Evolutionary conservation across 169 alveolate genomes (phyloP), one percentile per base, ranked within the genome.

Genomic region (Plasmodium billcollinsi): DNA sequence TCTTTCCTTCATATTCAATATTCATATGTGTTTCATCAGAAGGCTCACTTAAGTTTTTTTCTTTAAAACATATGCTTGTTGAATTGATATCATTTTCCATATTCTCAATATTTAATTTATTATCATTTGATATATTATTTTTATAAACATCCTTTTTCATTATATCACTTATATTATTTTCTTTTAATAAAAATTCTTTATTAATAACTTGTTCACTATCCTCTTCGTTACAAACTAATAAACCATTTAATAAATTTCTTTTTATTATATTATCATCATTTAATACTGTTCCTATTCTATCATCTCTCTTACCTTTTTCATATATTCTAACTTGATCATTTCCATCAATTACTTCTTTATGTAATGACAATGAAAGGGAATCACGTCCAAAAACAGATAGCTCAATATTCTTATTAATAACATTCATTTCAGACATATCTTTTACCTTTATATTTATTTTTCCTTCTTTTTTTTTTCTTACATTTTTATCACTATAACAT

Each of bases 341-440:
- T 49, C 56, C 56, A 5, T 20, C 72, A 20, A 47, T 69, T 47
- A 67, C n/a, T 33, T 80, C 69, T 49, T 52, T 4, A 33, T 7
- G 45, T 33, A 33, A 33, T 33, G 45, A 33, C 45, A 33, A 33
- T 3, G 45, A 33, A 33, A 33, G 9, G 1, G 45, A 5, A 8
- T 33, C 45, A 33, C 45, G 7, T 33, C 45, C 45, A 7, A 33
- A 4, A 33, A 33, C 7, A 5, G 45, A 7, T 33, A 33, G 45
- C 45, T 33, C 45, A 33, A 33, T 8, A 33, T 33, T 33, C 45
- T 33, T 33, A 33, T 33, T 33, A 33, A 33, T 6, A 33, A 33
- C 45, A 33, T 33, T 33, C 45, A 33, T 33, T 33, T 4, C 2
- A 33, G 45, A 33, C 0, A 33, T 33, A 33, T 33, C 4, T 6